Base-by-base conservation (phyloP, 2,329 filamentous ascomycete species). In the Cladophialophora carrionii region DNA sequence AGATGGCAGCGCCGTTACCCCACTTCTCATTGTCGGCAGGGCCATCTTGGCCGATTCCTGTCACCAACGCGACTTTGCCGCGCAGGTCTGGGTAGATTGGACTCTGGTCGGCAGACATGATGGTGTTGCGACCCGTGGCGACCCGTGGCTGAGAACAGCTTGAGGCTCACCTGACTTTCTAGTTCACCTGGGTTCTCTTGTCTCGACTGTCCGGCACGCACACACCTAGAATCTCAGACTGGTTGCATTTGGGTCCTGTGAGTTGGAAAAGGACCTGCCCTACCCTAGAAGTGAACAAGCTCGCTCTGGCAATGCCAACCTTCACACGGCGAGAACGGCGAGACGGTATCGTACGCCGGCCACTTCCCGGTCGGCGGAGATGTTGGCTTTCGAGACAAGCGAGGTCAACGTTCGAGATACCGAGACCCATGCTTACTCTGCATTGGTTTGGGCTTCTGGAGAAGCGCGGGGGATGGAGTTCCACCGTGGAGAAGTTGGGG, bases 1-100 rank as follows among this genome's bases (percentile, higher is more conserved):
- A 60, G 17, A 63, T 68, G 8, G 68, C 66, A 10, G 68, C 66
- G 7, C 66, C 66, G 32, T 68, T 68, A 22, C 66, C 64, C 66
- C 66, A 68, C 29, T 54, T 67, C n/a, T 58, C 54, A 9, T 51
- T 57, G 32, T 57, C 41, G 10, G 32, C 1, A 5, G 62, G 58
- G n/a, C 61, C 60, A 14, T 60, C 59, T 60, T 69, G 65, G 3
- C 67, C 67, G 41, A 69, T 62, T 12, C 66, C 68, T 17, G 59
- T 66, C n/a, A 70, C 22, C n/a, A 68, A 51, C 7, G 61, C 68
- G 59, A 68, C 57, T 20, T 66, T 66, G 52, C 61, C 62, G 10
- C 41, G 37, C 0, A 70, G 51, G 53, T 68, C 68, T 2, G 61
- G 66, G 49, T 66, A 66, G 20, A 60, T 61, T 32, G 65, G 65